Percentiles rank a stretch among this genome's conserved stretches.
phyloP scores from a whole-genome alignment of 2,329 filamentous ascomycete genomes.

The Colletotrichum godetiae region DNA sequence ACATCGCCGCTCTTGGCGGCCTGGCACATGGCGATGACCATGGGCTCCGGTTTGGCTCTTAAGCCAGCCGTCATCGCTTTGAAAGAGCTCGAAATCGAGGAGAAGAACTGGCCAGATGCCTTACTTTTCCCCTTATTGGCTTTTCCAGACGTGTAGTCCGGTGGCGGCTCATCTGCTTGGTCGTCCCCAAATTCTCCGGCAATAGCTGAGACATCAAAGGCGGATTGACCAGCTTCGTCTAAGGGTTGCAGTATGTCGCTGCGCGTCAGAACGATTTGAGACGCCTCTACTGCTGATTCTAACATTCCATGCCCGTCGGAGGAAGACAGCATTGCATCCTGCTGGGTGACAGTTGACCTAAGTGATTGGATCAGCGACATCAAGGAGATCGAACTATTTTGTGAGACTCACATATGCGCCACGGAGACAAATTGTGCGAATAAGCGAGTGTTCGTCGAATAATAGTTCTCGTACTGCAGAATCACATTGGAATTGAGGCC shows the following conservation, averaged over 20 bases:
- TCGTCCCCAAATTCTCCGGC: background rate
- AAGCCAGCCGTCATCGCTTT: conserved; percentile 48
- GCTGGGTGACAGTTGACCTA: conserved; percentile 25
- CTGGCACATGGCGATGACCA: conserved; percentile 50
- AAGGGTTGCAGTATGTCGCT: conserved; percentile 2
- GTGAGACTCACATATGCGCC: conserved; percentile 23
- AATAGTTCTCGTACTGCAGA: conserved; percentile 38
- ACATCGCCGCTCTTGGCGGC: conserved; percentile 47
- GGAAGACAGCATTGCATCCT: conserved; percentile 19
- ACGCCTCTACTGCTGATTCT: conserved; percentile 26
- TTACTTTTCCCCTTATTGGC: conserved; percentile 30
- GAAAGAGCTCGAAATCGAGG: conserved; percentile 47
- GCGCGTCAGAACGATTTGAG: conserved; percentile 20
- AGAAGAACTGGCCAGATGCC: conserved; percentile 36
- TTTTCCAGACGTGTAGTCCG: background rate
- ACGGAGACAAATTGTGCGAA: conserved; percentile 34
- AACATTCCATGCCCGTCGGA: conserved; percentile 23
- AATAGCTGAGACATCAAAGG: background rate
- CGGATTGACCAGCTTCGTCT: background rate
- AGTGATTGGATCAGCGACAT: background rate
- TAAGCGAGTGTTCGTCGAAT: conserved; percentile 41
- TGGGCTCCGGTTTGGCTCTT: conserved; percentile 48
- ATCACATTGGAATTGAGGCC: conserved; percentile 42
- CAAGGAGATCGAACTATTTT: background rate
- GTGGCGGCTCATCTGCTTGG: background rate